Conservation (phyloP, 106 monocot genomes). For the Dendrobium catenatum region DNA sequence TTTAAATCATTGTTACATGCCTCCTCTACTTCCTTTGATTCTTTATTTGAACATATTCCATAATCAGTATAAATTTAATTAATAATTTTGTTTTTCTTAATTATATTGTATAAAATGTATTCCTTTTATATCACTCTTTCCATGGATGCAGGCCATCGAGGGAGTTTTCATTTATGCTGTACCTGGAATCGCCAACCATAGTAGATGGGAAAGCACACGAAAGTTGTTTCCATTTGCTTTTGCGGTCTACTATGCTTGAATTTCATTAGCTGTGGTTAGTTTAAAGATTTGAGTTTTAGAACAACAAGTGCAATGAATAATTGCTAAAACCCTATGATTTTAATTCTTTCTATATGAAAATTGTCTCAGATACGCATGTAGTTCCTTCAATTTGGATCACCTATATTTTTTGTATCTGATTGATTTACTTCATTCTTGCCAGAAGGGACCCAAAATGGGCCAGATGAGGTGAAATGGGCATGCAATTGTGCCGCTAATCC, state of each 20-base stretch:
- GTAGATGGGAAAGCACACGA: neutral
- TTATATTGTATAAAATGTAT: neutral
- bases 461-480: neutral
- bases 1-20: neutral
- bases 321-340: neutral
- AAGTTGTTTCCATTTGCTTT: neutral
- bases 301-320: neutral
- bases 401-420: neutral
- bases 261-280: conserved; percentile 6
- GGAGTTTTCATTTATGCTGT: neutral
- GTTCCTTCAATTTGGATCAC: neutral
- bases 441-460: neutral
- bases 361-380: neutral
- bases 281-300: neutral
- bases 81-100: neutral
- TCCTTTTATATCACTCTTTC: neutral
- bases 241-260: conserved; percentile 4
- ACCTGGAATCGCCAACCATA: neutral
- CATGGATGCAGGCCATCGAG: neutral
- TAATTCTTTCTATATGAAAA: neutral
- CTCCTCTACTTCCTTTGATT: neutral
- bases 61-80: neutral
- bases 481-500: conserved; percentile 11
- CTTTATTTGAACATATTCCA: neutral
- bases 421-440: neutral